Percentiles rank a stretch among this genome's conserved stretches.
phyloP scores from a whole-genome alignment of 108 stramenopile species.

The Chaetoceros tenuissimus region DNA sequence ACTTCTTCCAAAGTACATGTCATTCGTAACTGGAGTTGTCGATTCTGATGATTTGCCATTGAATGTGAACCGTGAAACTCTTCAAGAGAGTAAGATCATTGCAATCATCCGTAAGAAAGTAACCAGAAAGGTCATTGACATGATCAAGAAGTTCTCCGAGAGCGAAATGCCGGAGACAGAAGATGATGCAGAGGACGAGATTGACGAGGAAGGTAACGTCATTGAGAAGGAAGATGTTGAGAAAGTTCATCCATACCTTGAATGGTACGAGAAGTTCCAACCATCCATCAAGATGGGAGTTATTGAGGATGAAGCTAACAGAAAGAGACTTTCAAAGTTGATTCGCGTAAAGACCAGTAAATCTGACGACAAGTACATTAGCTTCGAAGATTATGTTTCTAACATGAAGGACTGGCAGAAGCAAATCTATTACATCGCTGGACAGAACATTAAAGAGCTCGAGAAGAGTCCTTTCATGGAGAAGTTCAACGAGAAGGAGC shows the following conservation, averaged over 20 bases:
- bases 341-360: constrained; percentile 90
- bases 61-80: constrained; percentile 99
- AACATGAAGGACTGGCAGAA: constrained; percentile 99
- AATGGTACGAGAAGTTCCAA: constrained; percentile 93
- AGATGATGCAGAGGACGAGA: constrained; percentile 53
- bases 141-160: constrained; percentile 76
- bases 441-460: constrained; percentile 72
- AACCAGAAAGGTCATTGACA: constrained; percentile 95
- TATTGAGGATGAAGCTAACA: constrained; percentile 95
- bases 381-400: constrained; percentile 86
- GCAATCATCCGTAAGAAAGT: constrained; percentile 99
- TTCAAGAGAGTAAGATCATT: constrained; percentile 95
- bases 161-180: constrained; percentile 17
- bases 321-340: constrained; percentile 87
- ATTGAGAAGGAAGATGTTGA: constrained; percentile 38
- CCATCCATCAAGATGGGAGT: constrained; percentile 94
- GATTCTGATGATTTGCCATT: constrained; percentile 99
- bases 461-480: constrained; percentile 92
- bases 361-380: constrained; percentile 58
- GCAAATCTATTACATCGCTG: constrained; percentile 94
- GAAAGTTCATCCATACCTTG: constrained; percentile 70
- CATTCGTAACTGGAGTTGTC: constrained; percentile 95
- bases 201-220: constrained; percentile 49
- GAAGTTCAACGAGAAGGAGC: constrained; percentile 77
- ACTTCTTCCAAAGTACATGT: constrained; percentile 92